Conservation (phyloP, 352 stramenopile genomes). For the Phytophthora tubulina region DNA sequence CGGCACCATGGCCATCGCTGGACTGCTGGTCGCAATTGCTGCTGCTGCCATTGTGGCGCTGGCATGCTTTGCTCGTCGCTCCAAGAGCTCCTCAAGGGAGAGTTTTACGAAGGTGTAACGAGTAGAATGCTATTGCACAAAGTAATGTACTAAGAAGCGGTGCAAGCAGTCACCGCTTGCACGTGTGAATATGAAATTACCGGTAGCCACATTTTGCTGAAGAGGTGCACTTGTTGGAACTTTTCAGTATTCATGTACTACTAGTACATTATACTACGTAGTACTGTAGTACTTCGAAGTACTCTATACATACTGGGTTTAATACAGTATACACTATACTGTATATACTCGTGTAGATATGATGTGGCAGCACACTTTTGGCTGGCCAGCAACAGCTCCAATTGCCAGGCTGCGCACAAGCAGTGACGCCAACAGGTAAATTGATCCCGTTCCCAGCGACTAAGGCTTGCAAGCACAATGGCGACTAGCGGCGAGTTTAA, state of each 20-base stretch:
- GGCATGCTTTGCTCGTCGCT: slow-evolving; percentile 71
- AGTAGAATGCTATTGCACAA: slow-evolving; percentile 10
- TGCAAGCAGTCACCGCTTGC: slow-evolving; percentile 2
- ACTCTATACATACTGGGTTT: no score
- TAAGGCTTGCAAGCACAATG: slow-evolving; percentile 39
- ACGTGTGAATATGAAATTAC: slow-evolving; percentile 19
- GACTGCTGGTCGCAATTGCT: slow-evolving; percentile 57
- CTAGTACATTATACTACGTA: neutral
- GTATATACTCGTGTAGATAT: neutral
- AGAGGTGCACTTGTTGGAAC: no score
- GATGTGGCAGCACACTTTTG: slow-evolving; percentile 9
- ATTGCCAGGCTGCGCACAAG: slow-evolving; percentile 11
- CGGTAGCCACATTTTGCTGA: no score
- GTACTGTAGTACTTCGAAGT: no score
- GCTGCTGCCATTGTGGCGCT: slow-evolving; percentile 64
- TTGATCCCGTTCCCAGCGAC: slow-evolving; percentile 1
- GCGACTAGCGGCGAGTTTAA: slow-evolving; percentile 86
- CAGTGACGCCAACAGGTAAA: slow-evolving; percentile 1
- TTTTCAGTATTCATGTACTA: neutral
- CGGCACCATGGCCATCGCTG: slow-evolving; percentile 59
- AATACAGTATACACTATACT: no score
- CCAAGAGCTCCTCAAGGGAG: slow-evolving; percentile 29
- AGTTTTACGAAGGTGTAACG: slow-evolving; percentile 33
- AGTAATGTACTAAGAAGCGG: slow-evolving; percentile 18
- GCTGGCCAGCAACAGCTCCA: slow-evolving; percentile 29